Percentiles rank a stretch among this genome's conserved stretches.
phyloP scores from a whole-genome alignment of 305 asterid genomes.

The Nicotiana rustica region DNA sequence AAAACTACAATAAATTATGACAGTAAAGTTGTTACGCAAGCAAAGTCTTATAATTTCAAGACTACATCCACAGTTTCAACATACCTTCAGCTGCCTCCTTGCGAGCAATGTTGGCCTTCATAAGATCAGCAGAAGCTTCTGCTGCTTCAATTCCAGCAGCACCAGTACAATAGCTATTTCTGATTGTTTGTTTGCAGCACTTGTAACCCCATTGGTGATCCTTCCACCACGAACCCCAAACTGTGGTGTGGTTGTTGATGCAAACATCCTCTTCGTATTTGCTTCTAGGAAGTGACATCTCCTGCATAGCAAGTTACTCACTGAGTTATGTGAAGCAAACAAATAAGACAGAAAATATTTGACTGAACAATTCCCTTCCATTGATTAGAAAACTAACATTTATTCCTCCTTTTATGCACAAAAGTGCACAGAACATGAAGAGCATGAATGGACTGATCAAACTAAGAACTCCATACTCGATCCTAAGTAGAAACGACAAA shows the following conservation, averaged over 20 bases:
- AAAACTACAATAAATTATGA: neutral
- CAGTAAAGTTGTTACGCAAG: neutral
- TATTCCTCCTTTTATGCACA: conserved; percentile 22
- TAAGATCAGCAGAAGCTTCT: conserved; percentile 83
- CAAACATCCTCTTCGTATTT: conserved; percentile 86
- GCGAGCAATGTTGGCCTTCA: conserved; percentile 92
- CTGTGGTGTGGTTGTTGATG: conserved; percentile 75
- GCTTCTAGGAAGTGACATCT: conserved; percentile 78
- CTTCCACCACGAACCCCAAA: conserved; percentile 98
- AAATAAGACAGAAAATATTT: neutral
- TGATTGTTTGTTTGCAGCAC: conserved; percentile 79
- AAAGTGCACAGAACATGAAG: neutral
- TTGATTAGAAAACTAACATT: neutral
- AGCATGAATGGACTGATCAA: conserved; percentile 16
- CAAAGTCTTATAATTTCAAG: neutral
- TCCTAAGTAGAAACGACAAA: neutral
- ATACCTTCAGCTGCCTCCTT: conserved; percentile 86
- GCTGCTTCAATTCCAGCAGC: conserved; percentile 97
- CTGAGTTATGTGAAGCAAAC: conserved; percentile 21
- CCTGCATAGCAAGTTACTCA: conserved; percentile 55
- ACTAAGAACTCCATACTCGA: neutral
- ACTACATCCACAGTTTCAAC: neutral
- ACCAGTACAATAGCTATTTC: conserved; percentile 92
- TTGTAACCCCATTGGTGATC: conserved; percentile 95
- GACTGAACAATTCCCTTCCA: neutral